Conservation (phyloP, 2,329 filamentous ascomycete species). For the Cladorrhinum sp. region DNA sequence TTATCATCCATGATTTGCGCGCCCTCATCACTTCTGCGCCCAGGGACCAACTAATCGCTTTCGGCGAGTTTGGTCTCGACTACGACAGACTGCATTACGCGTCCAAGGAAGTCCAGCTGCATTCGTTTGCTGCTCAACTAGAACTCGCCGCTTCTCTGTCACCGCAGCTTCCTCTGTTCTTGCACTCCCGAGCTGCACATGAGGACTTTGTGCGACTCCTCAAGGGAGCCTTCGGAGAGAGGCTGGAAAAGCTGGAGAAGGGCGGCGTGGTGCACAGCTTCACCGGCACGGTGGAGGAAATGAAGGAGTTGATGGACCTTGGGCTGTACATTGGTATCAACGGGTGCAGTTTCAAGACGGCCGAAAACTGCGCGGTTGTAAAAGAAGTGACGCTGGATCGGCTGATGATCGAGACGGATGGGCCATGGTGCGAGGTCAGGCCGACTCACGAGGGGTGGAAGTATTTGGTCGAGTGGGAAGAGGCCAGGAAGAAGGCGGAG, state of each 20-base stretch:
- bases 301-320: slow-evolving; percentile 72
- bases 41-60: slow-evolving; percentile 63
- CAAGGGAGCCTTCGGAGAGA: slow-evolving; percentile 52
- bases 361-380: slow-evolving; percentile 84
- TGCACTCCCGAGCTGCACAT: slow-evolving; percentile 87
- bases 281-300: slow-evolving; percentile 82
- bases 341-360: slow-evolving; percentile 93
- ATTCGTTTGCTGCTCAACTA: slow-evolving; percentile 82
- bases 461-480: slow-evolving; percentile 52
- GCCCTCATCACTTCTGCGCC: slow-evolving; percentile 52
- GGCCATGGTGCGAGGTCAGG: slow-evolving; percentile 95
- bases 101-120: slow-evolving; percentile 72
- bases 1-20: slow-evolving; percentile 59
- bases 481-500: slow-evolving; percentile 18
- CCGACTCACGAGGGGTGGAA: slow-evolving; percentile 82
- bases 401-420: slow-evolving; percentile 94
- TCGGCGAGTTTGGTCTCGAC: slow-evolving; percentile 94
- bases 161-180: slow-evolving; percentile 80
- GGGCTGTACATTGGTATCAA: slow-evolving; percentile 94
- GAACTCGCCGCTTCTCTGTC: slow-evolving; percentile 66
- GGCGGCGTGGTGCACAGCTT: slow-evolving; percentile 92
- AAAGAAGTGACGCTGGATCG: slow-evolving; percentile 72
- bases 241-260: slow-evolving; percentile 64
- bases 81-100: slow-evolving; percentile 89
- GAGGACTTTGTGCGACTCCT: slow-evolving; percentile 77